Evolutionary conservation across 768 basidiomycete species (phyloP), one percentile per base, ranked within the genome.

Genomic region (Amanita rubescens): DNA sequence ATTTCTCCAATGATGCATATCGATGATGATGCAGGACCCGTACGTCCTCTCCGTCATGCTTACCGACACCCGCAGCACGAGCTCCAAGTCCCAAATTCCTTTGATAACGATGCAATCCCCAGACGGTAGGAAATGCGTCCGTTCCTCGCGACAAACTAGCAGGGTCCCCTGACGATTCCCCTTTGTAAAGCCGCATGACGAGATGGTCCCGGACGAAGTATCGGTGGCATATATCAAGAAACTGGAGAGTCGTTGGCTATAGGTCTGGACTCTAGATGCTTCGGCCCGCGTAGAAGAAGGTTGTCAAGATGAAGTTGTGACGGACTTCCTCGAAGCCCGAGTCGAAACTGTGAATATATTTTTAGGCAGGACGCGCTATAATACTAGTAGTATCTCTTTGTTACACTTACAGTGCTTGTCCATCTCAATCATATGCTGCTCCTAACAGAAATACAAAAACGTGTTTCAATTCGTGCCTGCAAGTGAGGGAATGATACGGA

Each of bases 201-300:
- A 66, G 50, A 53, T 61, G 50, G 53, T 65, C 11, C 68, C 68
- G 53, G 65, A 80, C 8, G 58, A 69, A 14, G 60, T 70, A 37
- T 61, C 83, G 3, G 72, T 69, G 6, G 62, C 69, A 32, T 63
- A 63, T 10, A 63, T 85, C 24, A 73, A 71, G 15, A 70, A 70
- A 60, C 77, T 51, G 27, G 25, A 42, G 42, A 7, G 27, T 11
- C 15, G 74, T 45, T 84, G 81, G 81, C 76, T 79, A 53, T 87
- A 84, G 84, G 64, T 75, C 3, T 83, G 81, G 81, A n/a, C n/a
- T n/a, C n/a, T n/a, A n/a, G 68, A 68, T 8, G 74, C 78, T 22
- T 75, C 74, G 5, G 20, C 15, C 19, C 4, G 39, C 10, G 58
- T 78, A 15, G 75, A 77, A 17, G 51, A 51, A 20, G 19, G 34